These are phyloP conservation scores for Dothistroma pini DNA, from an alignment of 2,329 filamentous ascomycete species.

Conservation along the genomic window DNA sequence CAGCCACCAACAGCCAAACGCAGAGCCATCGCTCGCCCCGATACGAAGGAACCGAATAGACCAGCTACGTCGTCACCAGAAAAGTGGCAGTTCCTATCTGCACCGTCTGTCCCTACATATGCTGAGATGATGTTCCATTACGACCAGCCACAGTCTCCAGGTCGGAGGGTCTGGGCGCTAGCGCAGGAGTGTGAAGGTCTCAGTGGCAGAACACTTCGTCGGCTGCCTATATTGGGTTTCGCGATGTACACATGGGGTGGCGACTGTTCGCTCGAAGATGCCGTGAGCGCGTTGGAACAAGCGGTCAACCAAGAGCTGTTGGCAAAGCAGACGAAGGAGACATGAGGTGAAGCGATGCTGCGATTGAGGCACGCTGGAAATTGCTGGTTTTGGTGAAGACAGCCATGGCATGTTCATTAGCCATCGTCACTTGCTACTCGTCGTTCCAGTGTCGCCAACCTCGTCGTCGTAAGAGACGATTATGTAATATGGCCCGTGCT, in stretches of 20 bases:
- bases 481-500: too few relatives aligned
- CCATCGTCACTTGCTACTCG: too few relatives aligned
- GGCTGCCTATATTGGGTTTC: slow-evolving; percentile 41
- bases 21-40: slow-evolving; percentile 5
- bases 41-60: not conserved
- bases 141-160: slow-evolving; percentile 25
- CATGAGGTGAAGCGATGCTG: not conserved
- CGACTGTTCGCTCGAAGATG: slow-evolving; percentile 37
- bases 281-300: slow-evolving; percentile 37
- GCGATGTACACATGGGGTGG: slow-evolving; percentile 39
- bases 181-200: slow-evolving; percentile 37
- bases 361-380: too few relatives aligned
- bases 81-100: slow-evolving; percentile 13
- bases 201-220: slow-evolving; percentile 42
- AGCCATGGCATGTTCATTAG: too few relatives aligned
- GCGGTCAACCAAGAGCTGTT: slow-evolving; percentile 36
- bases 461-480: too few relatives aligned
- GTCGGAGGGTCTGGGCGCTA: slow-evolving; percentile 32
- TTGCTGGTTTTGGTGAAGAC: too few relatives aligned
- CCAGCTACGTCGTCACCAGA: slow-evolving; percentile 5
- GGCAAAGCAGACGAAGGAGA: slow-evolving; percentile 12
- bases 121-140: slow-evolving; percentile 30
- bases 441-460: too few relatives aligned
- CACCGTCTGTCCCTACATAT: slow-evolving; percentile 27
- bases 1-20: not conserved